Conservation (phyloP, 2,329 filamentous ascomycete genomes). For the Colletotrichum sp. region DNA sequence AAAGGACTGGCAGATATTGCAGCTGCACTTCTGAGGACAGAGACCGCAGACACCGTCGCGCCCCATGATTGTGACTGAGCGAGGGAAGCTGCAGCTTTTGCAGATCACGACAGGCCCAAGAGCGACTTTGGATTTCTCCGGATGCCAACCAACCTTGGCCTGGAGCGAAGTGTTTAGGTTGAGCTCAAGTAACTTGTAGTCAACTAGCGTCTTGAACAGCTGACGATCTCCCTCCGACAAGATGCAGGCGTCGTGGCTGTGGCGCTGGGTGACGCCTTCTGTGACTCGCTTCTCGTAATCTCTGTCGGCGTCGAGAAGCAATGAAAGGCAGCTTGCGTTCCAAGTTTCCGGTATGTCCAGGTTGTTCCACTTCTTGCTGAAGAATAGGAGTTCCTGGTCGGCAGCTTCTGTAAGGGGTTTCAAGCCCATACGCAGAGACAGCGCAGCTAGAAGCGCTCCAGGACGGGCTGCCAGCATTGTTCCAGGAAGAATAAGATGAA, state of each 20-base stretch:
- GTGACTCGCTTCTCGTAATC: slow-evolving; percentile 34
- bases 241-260: slow-evolving; percentile 25
- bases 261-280: slow-evolving; percentile 23
- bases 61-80: slow-evolving; percentile 56
- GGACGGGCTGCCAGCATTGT: slow-evolving; percentile 50
- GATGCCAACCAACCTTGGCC: slow-evolving; percentile 49
- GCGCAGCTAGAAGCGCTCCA: slow-evolving; percentile 50
- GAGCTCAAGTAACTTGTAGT: slow-evolving; percentile 50
- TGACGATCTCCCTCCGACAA: slow-evolving; percentile 39
- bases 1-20: slow-evolving; percentile 21
- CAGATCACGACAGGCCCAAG: slow-evolving; percentile 50
- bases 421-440: slow-evolving; percentile 54
- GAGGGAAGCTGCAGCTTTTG: slow-evolving; percentile 45
- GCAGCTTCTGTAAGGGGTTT: slow-evolving; percentile 43
- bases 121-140: slow-evolving; percentile 44
- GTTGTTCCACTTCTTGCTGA: slow-evolving; percentile 50
- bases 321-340: slow-evolving; percentile 47
- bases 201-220: slow-evolving; percentile 49
- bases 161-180: slow-evolving; percentile 50
- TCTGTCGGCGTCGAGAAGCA: slow-evolving; percentile 53
- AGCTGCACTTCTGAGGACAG: slow-evolving; percentile 34
- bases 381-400: slow-evolving; percentile 44
- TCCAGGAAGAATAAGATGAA: slow-evolving; percentile 53
- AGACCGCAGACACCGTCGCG: slow-evolving; percentile 42
- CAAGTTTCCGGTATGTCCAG: slow-evolving; percentile 54